Evolutionary conservation across 2,329 filamentous ascomycete species (phyloP).

Genomic region (Raffaelea albimanens): DNA sequence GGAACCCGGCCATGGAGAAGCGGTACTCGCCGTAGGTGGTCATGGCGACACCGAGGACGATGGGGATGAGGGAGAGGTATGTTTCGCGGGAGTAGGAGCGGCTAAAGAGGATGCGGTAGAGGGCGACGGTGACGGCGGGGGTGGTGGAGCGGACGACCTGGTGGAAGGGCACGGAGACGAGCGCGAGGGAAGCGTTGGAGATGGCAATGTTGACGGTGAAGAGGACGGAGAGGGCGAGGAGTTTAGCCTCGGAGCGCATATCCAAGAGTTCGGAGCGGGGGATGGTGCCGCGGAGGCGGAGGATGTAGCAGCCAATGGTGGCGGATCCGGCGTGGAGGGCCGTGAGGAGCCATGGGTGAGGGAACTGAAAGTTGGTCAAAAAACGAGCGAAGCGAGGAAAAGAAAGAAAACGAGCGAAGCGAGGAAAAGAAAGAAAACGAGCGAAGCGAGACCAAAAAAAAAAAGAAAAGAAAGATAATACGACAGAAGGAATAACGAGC

Average conservation of each 20-base stretch:
- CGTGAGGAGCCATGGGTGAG: constrained; percentile 52
- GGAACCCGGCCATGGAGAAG: constrained; percentile 47
- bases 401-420: too few relatives aligned
- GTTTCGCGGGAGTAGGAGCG: constrained; percentile 47
- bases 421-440: too few relatives aligned
- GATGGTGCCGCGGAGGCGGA: constrained; percentile 43
- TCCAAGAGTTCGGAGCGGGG: constrained; percentile 40
- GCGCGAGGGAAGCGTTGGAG: constrained; percentile 49
- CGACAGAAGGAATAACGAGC: neutral
- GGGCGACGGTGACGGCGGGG: constrained; percentile 51
- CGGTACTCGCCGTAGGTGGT: constrained; percentile 54
- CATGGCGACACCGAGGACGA: constrained; percentile 49
- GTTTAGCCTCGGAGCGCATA: constrained; percentile 43
- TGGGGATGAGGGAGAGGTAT: constrained; percentile 48
- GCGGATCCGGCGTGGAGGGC: constrained; percentile 49
- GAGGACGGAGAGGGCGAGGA: constrained; percentile 48
- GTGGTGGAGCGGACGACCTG: constrained; percentile 52
- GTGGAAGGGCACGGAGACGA: constrained; percentile 49
- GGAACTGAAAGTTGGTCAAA: constrained; percentile 31
- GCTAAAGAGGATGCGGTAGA: constrained; percentile 45
- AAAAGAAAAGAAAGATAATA: too few relatives aligned
- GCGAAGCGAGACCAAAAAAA: too few relatives aligned
- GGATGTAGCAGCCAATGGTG: constrained; percentile 42
- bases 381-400: neutral
- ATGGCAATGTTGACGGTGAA: constrained; percentile 57